Percentiles rank a stretch among this genome's conserved stretches.
These are phyloP conservation scores for Prunus padus DNA, from an alignment of 306 rosid genomes.

Conservation along the genomic window DNA sequence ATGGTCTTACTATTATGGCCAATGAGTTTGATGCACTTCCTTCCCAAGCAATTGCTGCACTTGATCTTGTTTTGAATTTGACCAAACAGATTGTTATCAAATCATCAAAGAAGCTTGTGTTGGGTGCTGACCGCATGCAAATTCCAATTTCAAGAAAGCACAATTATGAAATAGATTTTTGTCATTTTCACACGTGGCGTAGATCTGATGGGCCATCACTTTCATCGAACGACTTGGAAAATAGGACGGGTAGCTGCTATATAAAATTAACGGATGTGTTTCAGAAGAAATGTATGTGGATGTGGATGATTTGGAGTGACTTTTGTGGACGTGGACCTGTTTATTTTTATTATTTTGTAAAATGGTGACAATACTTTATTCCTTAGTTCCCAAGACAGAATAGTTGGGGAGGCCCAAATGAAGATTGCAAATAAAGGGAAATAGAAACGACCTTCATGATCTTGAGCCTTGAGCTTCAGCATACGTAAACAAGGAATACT, in stretches of 20 bases:
- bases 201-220: slow-evolving; percentile 13
- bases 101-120: background rate
- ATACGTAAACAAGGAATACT: background rate
- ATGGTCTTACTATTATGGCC: background rate
- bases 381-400: slow-evolving; percentile 14
- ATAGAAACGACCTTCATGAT: background rate
- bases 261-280: slow-evolving; percentile 2
- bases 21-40: slow-evolving; percentile 6
- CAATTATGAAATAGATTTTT: background rate
- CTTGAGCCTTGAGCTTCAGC: slow-evolving; percentile 6
- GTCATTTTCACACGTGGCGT: background rate
- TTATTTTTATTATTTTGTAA: background rate
- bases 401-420: slow-evolving; percentile 3
- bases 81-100: background rate
- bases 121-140: background rate
- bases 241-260: background rate
- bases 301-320: background rate
- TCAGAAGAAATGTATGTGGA: background rate
- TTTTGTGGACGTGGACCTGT: background rate
- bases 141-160: background rate
- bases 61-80: background rate
- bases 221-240: background rate
- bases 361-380: background rate
- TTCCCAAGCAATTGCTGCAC: background rate
- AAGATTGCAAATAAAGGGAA: slow-evolving; percentile 11